These are phyloP conservation scores for Orbilia oligospora DNA, from an alignment of 2,329 filamentous ascomycete genomes.

Conservation along the genomic window DNA sequence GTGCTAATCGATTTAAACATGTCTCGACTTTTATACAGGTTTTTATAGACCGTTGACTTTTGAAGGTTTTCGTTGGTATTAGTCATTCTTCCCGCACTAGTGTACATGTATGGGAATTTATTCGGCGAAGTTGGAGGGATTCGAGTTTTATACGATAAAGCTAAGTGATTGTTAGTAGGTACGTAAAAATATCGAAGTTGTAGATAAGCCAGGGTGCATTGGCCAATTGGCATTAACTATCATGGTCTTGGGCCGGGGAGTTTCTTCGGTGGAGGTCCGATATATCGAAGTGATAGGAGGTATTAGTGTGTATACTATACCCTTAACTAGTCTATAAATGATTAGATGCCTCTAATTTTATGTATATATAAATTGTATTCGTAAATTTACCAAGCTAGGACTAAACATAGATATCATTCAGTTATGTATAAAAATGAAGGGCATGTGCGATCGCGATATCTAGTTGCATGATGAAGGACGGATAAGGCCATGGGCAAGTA, in stretches of 20 bases:
- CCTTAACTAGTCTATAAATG: too few relatives aligned
- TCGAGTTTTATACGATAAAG: too few relatives aligned
- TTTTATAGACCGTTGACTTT: conserved; percentile 6
- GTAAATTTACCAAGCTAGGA: too few relatives aligned
- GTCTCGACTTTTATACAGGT: neutral
- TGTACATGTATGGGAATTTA: neutral
- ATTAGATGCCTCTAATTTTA: too few relatives aligned
- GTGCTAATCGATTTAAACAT: too few relatives aligned
- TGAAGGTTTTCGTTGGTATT: neutral
- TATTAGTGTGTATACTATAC: neutral
- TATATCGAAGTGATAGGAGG: neutral
- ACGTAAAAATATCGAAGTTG: conserved; percentile 1
- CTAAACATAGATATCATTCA: too few relatives aligned
- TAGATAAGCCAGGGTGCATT: neutral
- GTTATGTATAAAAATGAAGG: too few relatives aligned
- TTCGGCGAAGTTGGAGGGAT: neutral
- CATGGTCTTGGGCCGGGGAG: neutral
- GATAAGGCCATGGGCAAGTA: too few relatives aligned
- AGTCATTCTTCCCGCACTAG: neutral
- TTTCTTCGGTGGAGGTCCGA: neutral
- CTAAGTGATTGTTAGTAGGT: neutral
- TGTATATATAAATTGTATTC: too few relatives aligned
- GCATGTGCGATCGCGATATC: too few relatives aligned
- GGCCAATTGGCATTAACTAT: neutral
- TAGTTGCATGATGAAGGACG: too few relatives aligned